Base-by-base conservation (phyloP, 345 rosid species). In the Pistacia vera region DNA sequence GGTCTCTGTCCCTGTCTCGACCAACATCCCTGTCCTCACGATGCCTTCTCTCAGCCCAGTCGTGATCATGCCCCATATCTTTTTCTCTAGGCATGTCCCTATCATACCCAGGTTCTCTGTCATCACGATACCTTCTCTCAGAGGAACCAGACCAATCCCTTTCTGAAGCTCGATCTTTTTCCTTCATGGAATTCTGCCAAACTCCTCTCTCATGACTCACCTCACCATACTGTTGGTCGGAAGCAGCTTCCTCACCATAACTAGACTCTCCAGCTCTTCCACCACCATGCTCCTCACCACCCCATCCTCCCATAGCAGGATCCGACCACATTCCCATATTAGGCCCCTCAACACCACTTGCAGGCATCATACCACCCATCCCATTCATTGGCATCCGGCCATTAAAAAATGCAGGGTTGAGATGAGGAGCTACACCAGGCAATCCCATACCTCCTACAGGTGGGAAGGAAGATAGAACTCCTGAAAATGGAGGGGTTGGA, bases 351-450 rank as follows among this genome's bases (percentile, higher is more conserved):
- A 89, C 82, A 68, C 86, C 91, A 68, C 85, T 55, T 33, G 79
- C 70, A 8, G 88, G 92, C 93, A 90, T 88, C 95, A 92, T 92
- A 49, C 95, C 95, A 49, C 95, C 93, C 92, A 92, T 86, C 71
- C 86, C 93, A 81, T 80, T 85, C 85, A 89, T 87, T 4, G 92
- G 92, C 92, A 92, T 89, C 63, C 93, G 92, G 70, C 90, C 83
- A 51, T 89, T 90, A 78, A 92, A 92, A 70, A 92, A 89, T n/a
- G 95, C 93, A 22, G 95, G 95, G 80, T 92, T 92, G 54, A 92
- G 90, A 80, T 92, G 97, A 54, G 97, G 97, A 79, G 95, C 97
- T 65, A 90, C 95, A 36, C 93, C 97, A 76, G 93, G 92, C 77
- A 90, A 81, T 63, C 95, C 89, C 74, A 90, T 86, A 14, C 88